Evolutionary conservation across 192 early-diverging fungal genomes (phyloP), one percentile per base, ranked within the genome.

Genomic region (Backusella morwellensis): DNA sequence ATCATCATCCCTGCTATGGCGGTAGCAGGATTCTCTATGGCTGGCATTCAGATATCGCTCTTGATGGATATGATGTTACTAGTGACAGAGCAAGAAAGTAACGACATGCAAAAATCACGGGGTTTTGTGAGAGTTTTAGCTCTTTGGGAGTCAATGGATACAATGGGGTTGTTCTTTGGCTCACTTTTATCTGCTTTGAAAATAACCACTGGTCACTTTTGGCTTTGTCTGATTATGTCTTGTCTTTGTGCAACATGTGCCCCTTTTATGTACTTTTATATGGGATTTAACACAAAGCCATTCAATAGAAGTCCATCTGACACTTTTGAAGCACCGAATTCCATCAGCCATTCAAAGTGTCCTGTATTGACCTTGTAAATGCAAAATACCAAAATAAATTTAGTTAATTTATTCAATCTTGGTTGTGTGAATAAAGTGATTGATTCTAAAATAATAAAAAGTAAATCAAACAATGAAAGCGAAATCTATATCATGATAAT

Each of bases 221-320:
- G 68, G 68, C 35, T 69, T 36, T 69, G 19, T 7, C 36, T 35
- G 3, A 69, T n/a, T 35, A 9, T 69, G n/a, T 35, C 36, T 23
- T n/a, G 15, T 35, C n/a, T 69, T 21, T 19, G 35, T 3, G 6
- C 35, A 23, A 69, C 68, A 35, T 69, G 68, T 38, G 12, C 35
- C 9, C 68, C 68, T n/a, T 69, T 69, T 36, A 69, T 69, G 68
- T 6, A 21, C 21, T 35, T 23, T 69, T 69, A 69, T 38, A 56
- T 56, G 54, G 21, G 54, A 9, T 11, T 3, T 3, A n/a, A 21
- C 21, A 26, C 19, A 9, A 56, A 56, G 21, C 2, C n/a, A 56
- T 56, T 56, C 54, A 21, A 56, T n/a, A 56, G 54, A 12, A 56
- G 54, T n/a, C 2, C 11, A 9, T 56, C 54, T 11, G 54, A 56